Percentiles rank a stretch among this genome's conserved stretches.
Conservation (phyloP, 2,329 filamentous ascomycete species). For the Pyricularia grisea region DNA sequence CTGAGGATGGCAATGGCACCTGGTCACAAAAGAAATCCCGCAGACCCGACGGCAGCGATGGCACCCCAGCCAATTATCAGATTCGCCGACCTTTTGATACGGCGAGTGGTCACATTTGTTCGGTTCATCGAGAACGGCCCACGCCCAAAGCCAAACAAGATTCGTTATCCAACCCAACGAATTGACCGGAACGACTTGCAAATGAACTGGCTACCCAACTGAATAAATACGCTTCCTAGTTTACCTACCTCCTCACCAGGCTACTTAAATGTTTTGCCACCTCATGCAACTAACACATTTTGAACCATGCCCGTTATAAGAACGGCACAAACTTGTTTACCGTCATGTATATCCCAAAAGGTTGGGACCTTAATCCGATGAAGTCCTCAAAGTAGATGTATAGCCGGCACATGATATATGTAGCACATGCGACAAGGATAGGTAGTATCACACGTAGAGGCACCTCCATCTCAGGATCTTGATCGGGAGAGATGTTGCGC, state of each 20-base stretch:
- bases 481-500: slow-evolving; percentile 8
- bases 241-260: too few relatives aligned
- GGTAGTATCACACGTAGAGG: not conserved
- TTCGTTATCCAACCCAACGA: too few relatives aligned
- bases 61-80: not conserved
- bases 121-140: too few relatives aligned
- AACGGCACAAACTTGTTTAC: slow-evolving; percentile 6
- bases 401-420: slow-evolving; percentile 7
- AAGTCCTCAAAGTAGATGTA: slow-evolving; percentile 10
- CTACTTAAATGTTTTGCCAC: too few relatives aligned
- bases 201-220: too few relatives aligned
- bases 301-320: too few relatives aligned
- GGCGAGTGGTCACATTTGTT: too few relatives aligned
- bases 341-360: slow-evolving; percentile 7
- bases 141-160: too few relatives aligned
- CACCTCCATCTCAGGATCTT: slow-evolving; percentile 9
- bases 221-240: too few relatives aligned
- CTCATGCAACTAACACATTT: too few relatives aligned
- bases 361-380: slow-evolving; percentile 9
- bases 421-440: not conserved
- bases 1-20: not conserved
- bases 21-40: not conserved
- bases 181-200: too few relatives aligned
- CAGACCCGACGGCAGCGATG: not conserved
- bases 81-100: not conserved